phyloP scores from a whole-genome alignment of 352 stramenopile species.

The Thraustochytrium sp. region DNA sequence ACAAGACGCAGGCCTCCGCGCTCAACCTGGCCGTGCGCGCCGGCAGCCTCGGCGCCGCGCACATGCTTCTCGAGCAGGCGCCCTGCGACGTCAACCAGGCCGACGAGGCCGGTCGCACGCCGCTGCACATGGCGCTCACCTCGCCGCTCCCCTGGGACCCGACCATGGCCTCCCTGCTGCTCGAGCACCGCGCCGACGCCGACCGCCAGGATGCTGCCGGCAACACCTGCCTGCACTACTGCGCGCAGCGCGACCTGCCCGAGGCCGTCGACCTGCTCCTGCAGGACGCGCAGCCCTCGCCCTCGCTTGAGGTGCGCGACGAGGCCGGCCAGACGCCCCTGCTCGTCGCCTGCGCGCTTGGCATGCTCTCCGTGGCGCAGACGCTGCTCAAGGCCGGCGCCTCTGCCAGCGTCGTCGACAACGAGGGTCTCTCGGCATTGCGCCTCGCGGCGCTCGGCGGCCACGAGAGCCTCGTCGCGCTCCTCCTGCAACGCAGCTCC shows the following conservation, averaged over 20 bases:
- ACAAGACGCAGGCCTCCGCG: neutral
- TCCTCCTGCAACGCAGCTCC: neutral
- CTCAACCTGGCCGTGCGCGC: neutral
- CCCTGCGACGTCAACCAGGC: neutral
- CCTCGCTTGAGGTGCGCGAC: neutral
- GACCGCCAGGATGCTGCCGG: neutral
- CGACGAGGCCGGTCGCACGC: neutral
- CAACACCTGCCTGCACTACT: neutral
- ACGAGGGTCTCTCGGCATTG: neutral
- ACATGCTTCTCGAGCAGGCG: constrained; percentile 8
- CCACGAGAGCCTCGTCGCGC: neutral
- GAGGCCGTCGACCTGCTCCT: neutral
- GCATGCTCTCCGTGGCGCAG: neutral
- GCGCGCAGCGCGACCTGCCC: neutral
- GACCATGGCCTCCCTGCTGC: neutral
- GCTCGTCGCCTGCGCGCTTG: neutral
- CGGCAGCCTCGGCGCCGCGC: neutral
- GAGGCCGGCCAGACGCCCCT: neutral
- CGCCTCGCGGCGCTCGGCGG: neutral
- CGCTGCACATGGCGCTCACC: neutral
- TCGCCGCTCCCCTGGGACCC: neutral
- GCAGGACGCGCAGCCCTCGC: neutral
- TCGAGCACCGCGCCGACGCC: neutral
- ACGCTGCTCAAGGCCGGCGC: neutral
- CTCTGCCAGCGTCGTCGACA: neutral